Evolutionary conservation across 2,329 filamentous ascomycete species (phyloP).

Genomic region (Hymenoscyphus occultus): DNA sequence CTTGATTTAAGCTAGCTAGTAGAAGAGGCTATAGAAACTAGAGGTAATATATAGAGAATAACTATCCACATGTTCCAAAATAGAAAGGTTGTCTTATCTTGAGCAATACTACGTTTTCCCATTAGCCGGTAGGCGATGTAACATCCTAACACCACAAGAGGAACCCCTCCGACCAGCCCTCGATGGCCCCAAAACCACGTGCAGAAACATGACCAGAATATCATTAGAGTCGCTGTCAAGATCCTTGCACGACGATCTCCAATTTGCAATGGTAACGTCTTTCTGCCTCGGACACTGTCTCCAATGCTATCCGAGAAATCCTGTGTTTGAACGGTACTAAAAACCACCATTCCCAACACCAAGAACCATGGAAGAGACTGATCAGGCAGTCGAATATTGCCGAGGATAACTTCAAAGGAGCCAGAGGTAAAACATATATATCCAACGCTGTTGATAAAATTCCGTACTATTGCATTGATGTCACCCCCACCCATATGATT

Average conservation of each 20-base stretch:
- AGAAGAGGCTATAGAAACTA: no score
- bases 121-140: neutral
- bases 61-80: constrained; percentile 1
- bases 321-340: neutral
- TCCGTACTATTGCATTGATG: neutral
- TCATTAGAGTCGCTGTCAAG: neutral
- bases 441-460: constrained; percentile 1
- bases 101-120: neutral
- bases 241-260: neutral
- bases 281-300: neutral
- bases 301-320: neutral
- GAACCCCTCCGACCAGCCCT: no score
- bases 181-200: no score
- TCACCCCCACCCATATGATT: neutral
- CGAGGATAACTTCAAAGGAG: neutral
- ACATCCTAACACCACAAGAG: no score
- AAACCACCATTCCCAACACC: neutral
- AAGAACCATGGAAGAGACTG: neutral
- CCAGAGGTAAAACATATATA: constrained; percentile 3
- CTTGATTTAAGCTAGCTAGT: no score
- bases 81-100: neutral
- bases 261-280: neutral
- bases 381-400: neutral
- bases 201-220: neutral
- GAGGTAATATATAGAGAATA: neutral